A percentile compares a stretch with the other conserved stretches of the same genome.
Evolutionary conservation across 2,329 filamentous ascomycete species (phyloP).

Genomic region (Xylaria sp.): DNA sequence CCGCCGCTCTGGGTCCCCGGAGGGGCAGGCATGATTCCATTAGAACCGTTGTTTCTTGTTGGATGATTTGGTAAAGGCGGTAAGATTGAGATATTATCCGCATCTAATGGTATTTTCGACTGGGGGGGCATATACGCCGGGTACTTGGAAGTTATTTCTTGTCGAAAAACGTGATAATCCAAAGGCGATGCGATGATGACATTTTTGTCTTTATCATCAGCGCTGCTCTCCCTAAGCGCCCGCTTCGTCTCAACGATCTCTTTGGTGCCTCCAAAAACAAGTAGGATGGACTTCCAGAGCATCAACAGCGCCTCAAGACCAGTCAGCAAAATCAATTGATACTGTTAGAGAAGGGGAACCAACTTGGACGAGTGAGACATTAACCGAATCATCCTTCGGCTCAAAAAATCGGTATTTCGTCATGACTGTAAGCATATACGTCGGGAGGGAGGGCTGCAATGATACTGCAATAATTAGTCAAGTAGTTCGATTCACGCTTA

Average conservation of each 20-base stretch:
- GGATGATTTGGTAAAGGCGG: constrained; percentile 84
- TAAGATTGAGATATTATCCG: constrained; percentile 90
- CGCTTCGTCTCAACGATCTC: constrained; percentile 80
- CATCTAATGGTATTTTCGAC: constrained; percentile 83
- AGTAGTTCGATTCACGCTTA: background rate
- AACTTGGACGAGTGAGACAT: constrained; percentile 72
- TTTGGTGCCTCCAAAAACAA: constrained; percentile 83
- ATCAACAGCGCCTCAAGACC: constrained; percentile 74
- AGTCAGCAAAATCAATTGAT: constrained; percentile 1
- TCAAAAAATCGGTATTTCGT: constrained; percentile 69
- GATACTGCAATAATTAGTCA: constrained; percentile 56
- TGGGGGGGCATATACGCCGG: constrained; percentile 93
- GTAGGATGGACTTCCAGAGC: constrained; percentile 90
- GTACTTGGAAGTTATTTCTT: constrained; percentile 98
- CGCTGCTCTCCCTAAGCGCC: constrained; percentile 70
- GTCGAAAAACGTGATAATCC: constrained; percentile 95
- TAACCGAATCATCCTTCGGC: constrained; percentile 33
- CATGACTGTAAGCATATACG: constrained; percentile 76
- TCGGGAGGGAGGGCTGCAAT: constrained; percentile 74
- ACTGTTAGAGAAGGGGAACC: constrained; percentile 36
- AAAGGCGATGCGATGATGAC: constrained; percentile 92
- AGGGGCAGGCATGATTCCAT: constrained; percentile 69
- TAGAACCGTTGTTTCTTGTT: constrained; percentile 68
- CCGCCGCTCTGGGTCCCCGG: constrained; percentile 67
- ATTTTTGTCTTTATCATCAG: constrained; percentile 74